These are phyloP conservation scores for Vigna unguiculata DNA, from an alignment of 306 rosid species.

Conservation along the genomic window DNA sequence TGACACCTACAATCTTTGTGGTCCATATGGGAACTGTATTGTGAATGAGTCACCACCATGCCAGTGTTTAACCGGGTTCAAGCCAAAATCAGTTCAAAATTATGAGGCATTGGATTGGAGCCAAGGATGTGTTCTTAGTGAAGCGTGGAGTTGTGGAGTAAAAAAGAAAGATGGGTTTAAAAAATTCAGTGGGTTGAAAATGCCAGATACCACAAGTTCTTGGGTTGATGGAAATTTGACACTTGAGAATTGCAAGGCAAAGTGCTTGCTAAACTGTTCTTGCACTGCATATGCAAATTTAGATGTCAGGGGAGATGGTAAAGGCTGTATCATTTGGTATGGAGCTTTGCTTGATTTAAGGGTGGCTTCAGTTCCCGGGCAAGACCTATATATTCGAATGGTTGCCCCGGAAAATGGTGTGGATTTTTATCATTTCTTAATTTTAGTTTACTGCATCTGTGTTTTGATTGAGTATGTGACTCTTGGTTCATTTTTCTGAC, in stretches of 20 bases:
- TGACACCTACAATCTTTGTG: conserved; percentile 46
- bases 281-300: conserved; percentile 55
- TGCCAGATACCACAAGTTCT: conserved; percentile 48
- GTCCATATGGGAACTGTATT: conserved; percentile 47
- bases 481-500: background rate
- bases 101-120: conserved; percentile 40
- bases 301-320: conserved; percentile 35
- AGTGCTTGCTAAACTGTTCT: conserved; percentile 52
- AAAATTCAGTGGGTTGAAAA: conserved; percentile 38
- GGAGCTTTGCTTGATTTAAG: conserved; percentile 50
- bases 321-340: conserved; percentile 54
- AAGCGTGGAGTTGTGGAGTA: conserved; percentile 42
- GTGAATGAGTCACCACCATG: conserved; percentile 28
- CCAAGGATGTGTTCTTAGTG: conserved; percentile 45
- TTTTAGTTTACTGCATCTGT: background rate
- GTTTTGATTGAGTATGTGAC: background rate
- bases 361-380: conserved; percentile 20
- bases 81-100: conserved; percentile 33
- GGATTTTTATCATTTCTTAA: background rate
- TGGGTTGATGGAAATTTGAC: conserved; percentile 40
- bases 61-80: conserved; percentile 50
- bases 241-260: conserved; percentile 38
- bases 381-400: conserved; percentile 47
- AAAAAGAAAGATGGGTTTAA: conserved; percentile 46
- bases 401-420: conserved; percentile 42